A percentile compares a stretch with the other conserved stretches of the same genome.
Evolutionary conservation across 2,329 filamentous ascomycete genomes (phyloP).

Genomic region (Diaporthe batatas): DNA sequence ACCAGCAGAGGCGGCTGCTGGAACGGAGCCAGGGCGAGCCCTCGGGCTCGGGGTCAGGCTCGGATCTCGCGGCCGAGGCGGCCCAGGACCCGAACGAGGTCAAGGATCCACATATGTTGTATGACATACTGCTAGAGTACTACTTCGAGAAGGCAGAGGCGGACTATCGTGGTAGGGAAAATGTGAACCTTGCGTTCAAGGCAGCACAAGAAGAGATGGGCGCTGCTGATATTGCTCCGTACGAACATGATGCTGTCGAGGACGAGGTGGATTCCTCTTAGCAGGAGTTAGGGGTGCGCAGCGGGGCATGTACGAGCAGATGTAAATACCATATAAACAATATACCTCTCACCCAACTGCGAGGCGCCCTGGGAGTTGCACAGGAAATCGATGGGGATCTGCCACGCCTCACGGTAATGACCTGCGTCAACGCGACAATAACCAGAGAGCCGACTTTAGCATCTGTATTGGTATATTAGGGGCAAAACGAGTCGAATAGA

Average conservation of each 20-base stretch:
- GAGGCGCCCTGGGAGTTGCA: neutral
- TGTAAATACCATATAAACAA: conserved; percentile 8
- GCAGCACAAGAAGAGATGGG: conserved; percentile 37
- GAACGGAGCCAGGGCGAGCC: neutral
- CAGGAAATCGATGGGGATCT: too few species aligned
- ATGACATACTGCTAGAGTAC: conserved; percentile 36
- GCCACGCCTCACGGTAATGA: neutral
- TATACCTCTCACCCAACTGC: conserved; percentile 9
- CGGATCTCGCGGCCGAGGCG: neutral
- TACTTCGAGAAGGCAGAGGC: conserved; percentile 34
- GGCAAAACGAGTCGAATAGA: neutral
- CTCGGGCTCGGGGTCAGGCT: neutral
- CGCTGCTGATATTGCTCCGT: neutral
- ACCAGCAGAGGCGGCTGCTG: conserved; percentile 18
- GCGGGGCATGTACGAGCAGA: neutral
- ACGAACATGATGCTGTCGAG: neutral
- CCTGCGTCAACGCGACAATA: neutral
- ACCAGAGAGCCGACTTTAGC: neutral
- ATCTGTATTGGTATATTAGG: neutral
- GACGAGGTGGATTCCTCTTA: neutral
- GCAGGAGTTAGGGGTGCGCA: neutral
- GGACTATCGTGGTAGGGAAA: neutral
- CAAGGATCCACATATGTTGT: conserved; percentile 36
- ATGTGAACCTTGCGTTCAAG: neutral
- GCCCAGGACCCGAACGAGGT: conserved; percentile 1